Conservation (phyloP, 352 stramenopile genomes). For the Globisporangium solare region DNA sequence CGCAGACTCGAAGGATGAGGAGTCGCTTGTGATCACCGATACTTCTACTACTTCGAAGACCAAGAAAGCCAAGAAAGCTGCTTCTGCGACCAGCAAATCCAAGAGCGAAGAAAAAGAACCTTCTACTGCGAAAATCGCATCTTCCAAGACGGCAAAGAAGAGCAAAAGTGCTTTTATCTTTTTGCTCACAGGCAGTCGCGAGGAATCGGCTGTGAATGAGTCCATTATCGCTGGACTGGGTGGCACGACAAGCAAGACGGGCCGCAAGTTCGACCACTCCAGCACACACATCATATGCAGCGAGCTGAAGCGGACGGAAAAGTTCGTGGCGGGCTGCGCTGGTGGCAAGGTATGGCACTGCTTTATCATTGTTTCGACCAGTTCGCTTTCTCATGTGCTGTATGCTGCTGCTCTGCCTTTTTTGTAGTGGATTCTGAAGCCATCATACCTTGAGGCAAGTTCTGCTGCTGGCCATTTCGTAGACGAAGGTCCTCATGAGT, state of each 20-base stretch:
- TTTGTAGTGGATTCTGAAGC: constrained; percentile 80
- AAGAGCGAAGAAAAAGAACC: constrained; percentile 8
- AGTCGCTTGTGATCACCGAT: background rate
- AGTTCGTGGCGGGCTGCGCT: constrained; percentile 79
- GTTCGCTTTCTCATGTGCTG: background rate
- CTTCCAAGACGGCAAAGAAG: constrained; percentile 12
- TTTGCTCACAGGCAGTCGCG: constrained; percentile 66
- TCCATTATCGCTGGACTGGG: constrained; percentile 70
- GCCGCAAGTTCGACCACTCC: constrained; percentile 57
- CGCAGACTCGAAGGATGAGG: background rate
- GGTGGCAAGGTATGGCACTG: constrained; percentile 57
- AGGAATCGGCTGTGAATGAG: constrained; percentile 69
- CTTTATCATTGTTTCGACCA: background rate
- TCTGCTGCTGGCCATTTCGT: constrained; percentile 65
- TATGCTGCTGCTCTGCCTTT: constrained; percentile 10
- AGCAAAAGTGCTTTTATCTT: constrained; percentile 29
- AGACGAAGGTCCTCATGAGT: constrained; percentile 67
- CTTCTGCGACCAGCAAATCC: background rate
- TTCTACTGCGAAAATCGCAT: constrained; percentile 16
- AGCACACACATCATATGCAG: constrained; percentile 87
- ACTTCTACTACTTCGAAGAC: background rate
- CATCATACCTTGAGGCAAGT: constrained; percentile 71
- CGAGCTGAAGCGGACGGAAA: constrained; percentile 84
- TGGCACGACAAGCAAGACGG: constrained; percentile 55
- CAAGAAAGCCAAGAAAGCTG: constrained; percentile 5